These are phyloP conservation scores for Colletotrichum lindemuthianum DNA, from an alignment of 2,329 filamentous ascomycete species.

Conservation along the genomic window DNA sequence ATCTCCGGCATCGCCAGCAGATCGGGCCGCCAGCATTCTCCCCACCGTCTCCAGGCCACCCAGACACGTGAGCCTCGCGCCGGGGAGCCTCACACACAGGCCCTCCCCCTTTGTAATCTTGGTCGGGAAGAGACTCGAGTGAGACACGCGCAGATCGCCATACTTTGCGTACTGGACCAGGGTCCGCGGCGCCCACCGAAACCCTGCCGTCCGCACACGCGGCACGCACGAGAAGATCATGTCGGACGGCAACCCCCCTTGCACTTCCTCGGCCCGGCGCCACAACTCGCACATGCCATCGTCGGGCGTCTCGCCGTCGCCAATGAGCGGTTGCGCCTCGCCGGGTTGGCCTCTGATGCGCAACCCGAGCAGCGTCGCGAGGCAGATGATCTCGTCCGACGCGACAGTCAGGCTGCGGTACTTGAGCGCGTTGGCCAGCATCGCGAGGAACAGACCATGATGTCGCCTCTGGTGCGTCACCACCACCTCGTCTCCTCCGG, in stretches of 20 bases:
- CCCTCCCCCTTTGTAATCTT: not conserved
- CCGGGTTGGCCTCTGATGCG: slow-evolving; percentile 2
- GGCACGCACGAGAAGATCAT: slow-evolving; percentile 26
- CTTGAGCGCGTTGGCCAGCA: slow-evolving; percentile 15
- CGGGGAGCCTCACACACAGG: not conserved
- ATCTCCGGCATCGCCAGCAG: not conserved
- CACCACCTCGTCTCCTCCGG: too few species aligned
- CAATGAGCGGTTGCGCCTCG: slow-evolving; percentile 7
- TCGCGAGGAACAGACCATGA: slow-evolving; percentile 8
- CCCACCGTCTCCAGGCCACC: not conserved
- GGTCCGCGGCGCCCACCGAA: slow-evolving; percentile 16
- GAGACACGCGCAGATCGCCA: not conserved
- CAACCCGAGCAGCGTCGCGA: slow-evolving; percentile 5
- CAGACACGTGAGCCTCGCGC: not conserved
- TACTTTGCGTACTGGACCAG: slow-evolving; percentile 15
- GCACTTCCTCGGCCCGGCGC: slow-evolving; percentile 2
- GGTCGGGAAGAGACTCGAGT: not conserved
- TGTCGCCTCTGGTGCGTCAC: too few species aligned
- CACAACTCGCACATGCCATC: slow-evolving; percentile 29
- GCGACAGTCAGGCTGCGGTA: slow-evolving; percentile 18
- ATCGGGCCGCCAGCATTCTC: not conserved
- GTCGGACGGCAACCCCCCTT: slow-evolving; percentile 2
- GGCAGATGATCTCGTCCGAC: slow-evolving; percentile 16
- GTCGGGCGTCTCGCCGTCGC: not conserved
- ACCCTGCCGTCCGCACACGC: slow-evolving; percentile 4